These are phyloP conservation scores for Sequoia sempervirens DNA, from an alignment of 75 land plant genomes.

Conservation along the genomic window DNA sequence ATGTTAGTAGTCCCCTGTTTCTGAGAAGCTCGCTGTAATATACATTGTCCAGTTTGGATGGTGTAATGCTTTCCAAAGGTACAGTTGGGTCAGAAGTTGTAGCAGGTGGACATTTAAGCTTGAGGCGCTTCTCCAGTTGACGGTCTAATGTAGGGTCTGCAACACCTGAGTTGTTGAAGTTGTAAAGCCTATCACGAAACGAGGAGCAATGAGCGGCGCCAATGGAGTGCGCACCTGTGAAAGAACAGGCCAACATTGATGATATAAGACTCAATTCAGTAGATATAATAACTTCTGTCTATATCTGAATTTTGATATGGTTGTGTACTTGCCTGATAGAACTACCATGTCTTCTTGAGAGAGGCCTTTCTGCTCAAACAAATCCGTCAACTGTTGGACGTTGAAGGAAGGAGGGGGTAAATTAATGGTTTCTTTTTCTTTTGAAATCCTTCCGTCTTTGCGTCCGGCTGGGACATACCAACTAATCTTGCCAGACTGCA, in stretches of 20 bases:
- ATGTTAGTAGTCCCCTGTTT: slow-evolving; percentile 13
- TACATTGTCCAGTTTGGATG: slow-evolving; percentile 12
- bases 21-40: slow-evolving; percentile 18
- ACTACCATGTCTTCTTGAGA: slow-evolving; percentile 36
- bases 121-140: background rate
- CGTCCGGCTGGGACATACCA: slow-evolving; percentile 17
- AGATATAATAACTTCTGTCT: no score
- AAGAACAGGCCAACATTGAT: background rate
- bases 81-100: background rate
- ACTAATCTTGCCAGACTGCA: slow-evolving; percentile 25
- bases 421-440: background rate
- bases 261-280: no score
- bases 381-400: slow-evolving; percentile 14
- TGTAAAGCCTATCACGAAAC: slow-evolving; percentile 30
- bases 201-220: slow-evolving; percentile 44
- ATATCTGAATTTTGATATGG: background rate
- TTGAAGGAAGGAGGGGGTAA: slow-evolving; percentile 28
- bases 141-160: slow-evolving; percentile 28
- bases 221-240: slow-evolving; percentile 64
- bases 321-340: slow-evolving; percentile 28
- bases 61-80: slow-evolving; percentile 15
- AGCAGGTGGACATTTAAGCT: background rate
- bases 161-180: slow-evolving; percentile 15
- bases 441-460: background rate
- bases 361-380: slow-evolving; percentile 29